These are phyloP conservation scores for Coniferiporia weirii DNA, from an alignment of 1,284 basidiomycete genomes.

Conservation along the genomic window DNA sequence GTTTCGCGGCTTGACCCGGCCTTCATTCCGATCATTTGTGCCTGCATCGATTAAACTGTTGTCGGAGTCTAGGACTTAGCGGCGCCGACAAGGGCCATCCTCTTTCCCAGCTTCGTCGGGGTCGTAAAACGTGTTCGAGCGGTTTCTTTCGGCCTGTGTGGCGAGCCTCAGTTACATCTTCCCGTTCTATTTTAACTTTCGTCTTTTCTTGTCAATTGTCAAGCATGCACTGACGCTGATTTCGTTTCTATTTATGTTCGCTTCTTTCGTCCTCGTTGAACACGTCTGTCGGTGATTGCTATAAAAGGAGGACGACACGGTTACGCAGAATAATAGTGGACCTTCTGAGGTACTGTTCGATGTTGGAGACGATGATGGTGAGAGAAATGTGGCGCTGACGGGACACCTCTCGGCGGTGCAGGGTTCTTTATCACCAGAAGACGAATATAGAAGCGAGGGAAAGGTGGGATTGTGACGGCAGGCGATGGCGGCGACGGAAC, in stretches of 20 bases:
- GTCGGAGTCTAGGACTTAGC: not conserved
- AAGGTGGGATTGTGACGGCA: not conserved
- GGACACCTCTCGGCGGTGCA: not conserved
- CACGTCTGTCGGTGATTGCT: no score
- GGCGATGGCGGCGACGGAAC: constrained; percentile 1
- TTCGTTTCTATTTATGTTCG: no score
- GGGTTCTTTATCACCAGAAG: not conserved
- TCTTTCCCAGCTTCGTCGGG: not conserved
- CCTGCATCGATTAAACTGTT: not conserved
- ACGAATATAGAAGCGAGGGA: not conserved
- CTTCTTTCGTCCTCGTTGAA: no score
- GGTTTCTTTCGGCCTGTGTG: not conserved
- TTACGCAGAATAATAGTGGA: no score
- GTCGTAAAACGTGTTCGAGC: constrained; percentile 7
- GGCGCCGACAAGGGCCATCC: not conserved
- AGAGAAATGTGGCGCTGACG: not conserved
- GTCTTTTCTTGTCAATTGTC: not conserved
- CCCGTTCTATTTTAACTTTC: no score
- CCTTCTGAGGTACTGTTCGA: not conserved
- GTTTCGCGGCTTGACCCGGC: not conserved
- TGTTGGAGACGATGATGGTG: constrained; percentile 3
- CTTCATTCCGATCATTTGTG: not conserved
- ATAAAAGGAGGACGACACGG: no score
- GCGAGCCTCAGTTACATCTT: not conserved
- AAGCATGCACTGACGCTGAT: not conserved